Conservation (phyloP, 345 rosid species). For the Turritis glabra region DNA sequence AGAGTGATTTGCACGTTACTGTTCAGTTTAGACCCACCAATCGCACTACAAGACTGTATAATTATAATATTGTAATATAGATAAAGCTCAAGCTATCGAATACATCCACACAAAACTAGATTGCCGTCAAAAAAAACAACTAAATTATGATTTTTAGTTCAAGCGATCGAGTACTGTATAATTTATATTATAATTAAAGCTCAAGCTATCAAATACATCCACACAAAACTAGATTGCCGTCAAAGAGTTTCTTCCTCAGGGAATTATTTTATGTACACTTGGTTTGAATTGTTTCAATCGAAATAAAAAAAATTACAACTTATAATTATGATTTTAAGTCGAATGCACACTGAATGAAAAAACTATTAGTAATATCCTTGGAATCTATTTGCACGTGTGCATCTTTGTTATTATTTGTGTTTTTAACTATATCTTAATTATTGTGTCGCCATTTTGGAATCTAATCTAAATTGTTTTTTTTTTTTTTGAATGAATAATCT, state of each 20-base stretch:
- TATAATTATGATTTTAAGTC: too few relatives aligned
- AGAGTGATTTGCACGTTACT: slow-evolving; percentile 42
- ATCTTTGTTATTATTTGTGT: not conserved
- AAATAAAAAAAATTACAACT: too few relatives aligned
- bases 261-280: too few relatives aligned
- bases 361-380: not conserved
- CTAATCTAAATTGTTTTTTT: too few relatives aligned
- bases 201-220: slow-evolving; percentile 8
- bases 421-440: not conserved
- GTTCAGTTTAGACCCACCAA: slow-evolving; percentile 21
- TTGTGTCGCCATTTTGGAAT: not conserved
- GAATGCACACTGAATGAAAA: not conserved
- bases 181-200: not conserved
- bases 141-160: not conserved
- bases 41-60: slow-evolving; percentile 22
- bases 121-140: not conserved
- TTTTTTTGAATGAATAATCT: too few relatives aligned
- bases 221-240: not conserved
- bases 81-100: slow-evolving; percentile 12
- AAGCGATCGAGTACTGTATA: too few relatives aligned
- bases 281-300: too few relatives aligned
- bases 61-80: not conserved
- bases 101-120: not conserved
- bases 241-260: too few relatives aligned
- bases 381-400: slow-evolving; percentile 8